phyloP scores from a whole-genome alignment of 768 basidiomycete species.

The Mycena sanguinolenta region DNA sequence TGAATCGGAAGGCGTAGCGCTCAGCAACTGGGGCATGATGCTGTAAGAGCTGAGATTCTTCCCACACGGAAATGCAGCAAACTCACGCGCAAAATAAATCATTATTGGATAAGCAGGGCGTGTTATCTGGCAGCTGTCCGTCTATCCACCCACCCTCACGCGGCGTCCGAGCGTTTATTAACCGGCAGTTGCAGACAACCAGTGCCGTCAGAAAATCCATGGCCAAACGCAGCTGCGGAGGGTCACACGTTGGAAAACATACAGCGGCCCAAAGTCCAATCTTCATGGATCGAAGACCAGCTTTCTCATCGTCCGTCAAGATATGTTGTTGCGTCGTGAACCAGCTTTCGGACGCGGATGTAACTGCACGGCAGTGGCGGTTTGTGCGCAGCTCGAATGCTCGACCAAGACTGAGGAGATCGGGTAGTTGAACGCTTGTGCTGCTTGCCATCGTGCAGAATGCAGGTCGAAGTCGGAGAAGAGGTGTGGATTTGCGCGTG shows the following conservation, averaged over 20 bases:
- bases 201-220: constrained; percentile 64
- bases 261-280: constrained; percentile 69
- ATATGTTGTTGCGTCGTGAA: constrained; percentile 42
- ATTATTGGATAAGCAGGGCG: constrained; percentile 41
- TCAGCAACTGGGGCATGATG: constrained; percentile 52
- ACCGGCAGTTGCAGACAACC: constrained; percentile 51
- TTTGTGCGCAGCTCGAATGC: constrained; percentile 56
- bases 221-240: constrained; percentile 65
- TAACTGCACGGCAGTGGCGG: constrained; percentile 49
- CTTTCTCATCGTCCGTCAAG: constrained; percentile 46
- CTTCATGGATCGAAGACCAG: constrained; percentile 47
- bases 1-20: constrained; percentile 46
- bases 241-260: constrained; percentile 71
- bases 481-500: no score
- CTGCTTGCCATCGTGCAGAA: no score
- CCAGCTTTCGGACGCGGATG: constrained; percentile 50
- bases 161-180: constrained; percentile 33
- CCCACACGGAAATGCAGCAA: not conserved
- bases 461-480: no score
- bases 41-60: constrained; percentile 41
- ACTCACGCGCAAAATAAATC: constrained; percentile 54
- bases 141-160: constrained; percentile 38
- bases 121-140: not conserved
- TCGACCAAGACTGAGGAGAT: constrained; percentile 50
- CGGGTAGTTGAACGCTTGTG: constrained; percentile 58